phyloP scores from a whole-genome alignment of 768 basidiomycete species.

The Tricholoma flavovirens region DNA sequence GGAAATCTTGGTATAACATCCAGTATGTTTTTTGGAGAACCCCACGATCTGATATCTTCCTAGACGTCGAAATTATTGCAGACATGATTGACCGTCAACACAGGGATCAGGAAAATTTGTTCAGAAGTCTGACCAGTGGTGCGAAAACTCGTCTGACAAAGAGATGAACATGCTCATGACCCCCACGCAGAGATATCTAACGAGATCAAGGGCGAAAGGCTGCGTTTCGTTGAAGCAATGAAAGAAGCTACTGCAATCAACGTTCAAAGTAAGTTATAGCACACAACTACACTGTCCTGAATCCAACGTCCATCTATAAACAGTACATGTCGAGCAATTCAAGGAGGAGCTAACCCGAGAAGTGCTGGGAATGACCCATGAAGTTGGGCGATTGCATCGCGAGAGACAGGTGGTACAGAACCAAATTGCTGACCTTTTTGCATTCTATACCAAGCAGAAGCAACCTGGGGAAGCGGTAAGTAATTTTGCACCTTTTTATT shows the following conservation, averaged over 20 bases:
- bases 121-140: slow-evolving; percentile 65
- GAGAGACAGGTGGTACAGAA: slow-evolving; percentile 63
- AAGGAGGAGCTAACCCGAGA: slow-evolving; percentile 75
- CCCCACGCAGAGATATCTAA: slow-evolving; percentile 57
- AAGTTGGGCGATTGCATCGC: slow-evolving; percentile 61
- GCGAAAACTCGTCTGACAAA: background rate
- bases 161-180: background rate
- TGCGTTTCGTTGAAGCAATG: slow-evolving; percentile 93
- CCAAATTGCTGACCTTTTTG: slow-evolving; percentile 68
- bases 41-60: background rate
- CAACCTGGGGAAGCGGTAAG: slow-evolving; percentile 17
- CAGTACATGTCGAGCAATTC: slow-evolving; percentile 85
- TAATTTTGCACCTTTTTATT: background rate
- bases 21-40: slow-evolving; percentile 7
- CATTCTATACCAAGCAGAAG: slow-evolving; percentile 66
- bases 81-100: slow-evolving; percentile 64
- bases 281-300: background rate
- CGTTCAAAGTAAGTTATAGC: slow-evolving; percentile 52
- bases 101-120: slow-evolving; percentile 64
- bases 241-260: slow-evolving; percentile 88
- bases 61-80: slow-evolving; percentile 29
- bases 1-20: slow-evolving; percentile 13
- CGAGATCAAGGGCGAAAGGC: slow-evolving; percentile 80
- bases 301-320: background rate
- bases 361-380: slow-evolving; percentile 67